Conservation (phyloP, 148 eudicot genomes). For the Chenopodium formosanum region DNA sequence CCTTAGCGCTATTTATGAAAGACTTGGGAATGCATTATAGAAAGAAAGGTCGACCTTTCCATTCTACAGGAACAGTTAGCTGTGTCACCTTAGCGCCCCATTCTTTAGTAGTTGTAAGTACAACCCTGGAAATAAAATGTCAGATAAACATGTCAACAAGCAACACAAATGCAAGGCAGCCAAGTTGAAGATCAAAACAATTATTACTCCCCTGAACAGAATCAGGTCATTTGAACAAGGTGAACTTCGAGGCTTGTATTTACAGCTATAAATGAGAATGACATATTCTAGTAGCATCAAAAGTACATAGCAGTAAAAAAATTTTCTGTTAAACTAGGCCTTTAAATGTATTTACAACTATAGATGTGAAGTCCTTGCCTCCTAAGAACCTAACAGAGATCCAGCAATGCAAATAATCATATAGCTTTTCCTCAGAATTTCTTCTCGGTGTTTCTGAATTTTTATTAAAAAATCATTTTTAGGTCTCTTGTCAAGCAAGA, state of each 20-base stretch:
- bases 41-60: constrained; percentile 64
- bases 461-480: too few species aligned
- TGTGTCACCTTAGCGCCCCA: constrained; percentile 75
- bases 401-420: neutral
- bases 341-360: too few species aligned
- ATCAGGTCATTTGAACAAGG: neutral
- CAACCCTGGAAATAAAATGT: constrained; percentile 49
- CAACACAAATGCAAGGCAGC: constrained; percentile 3
- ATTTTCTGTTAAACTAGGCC: neutral
- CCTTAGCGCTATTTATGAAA: neutral
- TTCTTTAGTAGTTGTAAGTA: constrained; percentile 65
- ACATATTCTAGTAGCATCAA: neutral
- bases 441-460: neutral
- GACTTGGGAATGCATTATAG: neutral
- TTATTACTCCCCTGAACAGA: neutral
- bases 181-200: constrained; percentile 5
- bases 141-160: neutral
- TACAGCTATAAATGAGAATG: neutral
- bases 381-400: neutral
- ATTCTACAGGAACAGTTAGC: constrained; percentile 76
- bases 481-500: neutral
- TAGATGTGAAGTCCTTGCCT: neutral
- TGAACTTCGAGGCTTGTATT: neutral
- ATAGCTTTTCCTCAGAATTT: neutral
- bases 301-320: neutral